Base-by-base conservation (phyloP, 1,139 yeast species). In the Hyphopichia fennica region DNA sequence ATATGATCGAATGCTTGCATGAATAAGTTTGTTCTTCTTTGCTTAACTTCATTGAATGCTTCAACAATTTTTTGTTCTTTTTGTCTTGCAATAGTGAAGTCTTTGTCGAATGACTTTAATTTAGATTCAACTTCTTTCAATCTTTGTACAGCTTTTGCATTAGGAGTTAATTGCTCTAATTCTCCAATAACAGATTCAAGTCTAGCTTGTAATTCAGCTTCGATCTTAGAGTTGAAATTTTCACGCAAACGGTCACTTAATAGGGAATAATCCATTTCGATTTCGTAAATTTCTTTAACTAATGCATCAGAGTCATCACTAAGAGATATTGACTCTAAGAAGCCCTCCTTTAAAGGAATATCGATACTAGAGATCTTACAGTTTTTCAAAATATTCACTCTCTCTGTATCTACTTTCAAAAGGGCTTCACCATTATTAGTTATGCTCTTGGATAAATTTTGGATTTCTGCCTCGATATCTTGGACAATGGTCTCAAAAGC, bases 1-100 rank as follows among this genome's bases (percentile, higher is more conserved):
- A 91, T 86, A 55, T 87, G 95, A 28, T 80, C 78, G 54, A 84
- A 91, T 0, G 96, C 95, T 40, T 72, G 71, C 65, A 78, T 82
- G 60, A 90, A 91, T 33, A 67, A 54, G 8, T 79, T 78, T 45
- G 75, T 75, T 47, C 99, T 77, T 46, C 74, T 69, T 10, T 69
- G 70, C 53, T 81, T 86, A 14, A 89, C 69, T 6, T 71, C 75
- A 37, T 82, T 77, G 61, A 87, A 91, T 47, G 74, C 72, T 19
- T 73, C 78, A 17, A 73, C 69, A 2, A 84, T 65, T 43, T 72
- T 74, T 41, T 76, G 69, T 50, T 90, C 96, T 27, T 71, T 68
- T 41, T 77, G 77, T 52, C 90, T 78, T 2, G 88, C 83, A 34
- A 63, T 62, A 8, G 77, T 75, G 45, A 87, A 84, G 53, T 88